These are phyloP conservation scores for Fraxinus floribunda DNA, from an alignment of 305 asterid species.

Conservation along the genomic window DNA sequence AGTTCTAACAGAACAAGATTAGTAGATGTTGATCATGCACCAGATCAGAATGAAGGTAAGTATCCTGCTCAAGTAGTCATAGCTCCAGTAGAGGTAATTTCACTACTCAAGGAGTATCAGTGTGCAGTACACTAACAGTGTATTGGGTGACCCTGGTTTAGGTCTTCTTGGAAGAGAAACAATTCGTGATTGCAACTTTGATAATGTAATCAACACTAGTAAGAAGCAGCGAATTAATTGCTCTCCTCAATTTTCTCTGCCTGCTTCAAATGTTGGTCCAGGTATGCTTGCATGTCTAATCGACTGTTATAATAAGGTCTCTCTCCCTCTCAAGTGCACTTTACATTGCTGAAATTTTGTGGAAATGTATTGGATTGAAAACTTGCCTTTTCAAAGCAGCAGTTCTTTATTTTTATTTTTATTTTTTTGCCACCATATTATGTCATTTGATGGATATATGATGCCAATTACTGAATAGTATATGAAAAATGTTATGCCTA, in stretches of 20 bases:
- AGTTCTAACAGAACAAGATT: constrained; percentile 14
- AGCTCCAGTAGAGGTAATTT: constrained; percentile 15
- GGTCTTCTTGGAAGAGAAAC: neutral
- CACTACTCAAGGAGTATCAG: neutral
- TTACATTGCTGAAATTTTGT: neutral
- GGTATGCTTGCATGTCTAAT: constrained; percentile 24
- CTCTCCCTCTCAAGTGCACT: neutral
- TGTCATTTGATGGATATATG: neutral
- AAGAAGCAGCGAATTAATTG: constrained; percentile 21
- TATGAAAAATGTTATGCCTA: neutral
- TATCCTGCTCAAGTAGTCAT: constrained; percentile 3
- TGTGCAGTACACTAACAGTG: constrained; percentile 6
- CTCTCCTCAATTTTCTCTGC: constrained; percentile 14
- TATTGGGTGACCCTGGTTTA: neutral
- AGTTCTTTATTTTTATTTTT: neutral
- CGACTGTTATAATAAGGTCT: neutral
- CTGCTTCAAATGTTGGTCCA: constrained; percentile 25
- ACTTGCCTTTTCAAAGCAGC: neutral
- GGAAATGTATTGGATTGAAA: neutral
- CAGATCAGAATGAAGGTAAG: constrained; percentile 24
- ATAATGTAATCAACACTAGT: constrained; percentile 9
- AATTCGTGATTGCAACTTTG: constrained; percentile 1
- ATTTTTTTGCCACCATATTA: neutral
- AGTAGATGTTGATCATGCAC: constrained; percentile 11
- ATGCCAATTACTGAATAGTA: neutral